Base-by-base conservation (phyloP, 345 rosid genomes). In the Salix arbutifolia region DNA sequence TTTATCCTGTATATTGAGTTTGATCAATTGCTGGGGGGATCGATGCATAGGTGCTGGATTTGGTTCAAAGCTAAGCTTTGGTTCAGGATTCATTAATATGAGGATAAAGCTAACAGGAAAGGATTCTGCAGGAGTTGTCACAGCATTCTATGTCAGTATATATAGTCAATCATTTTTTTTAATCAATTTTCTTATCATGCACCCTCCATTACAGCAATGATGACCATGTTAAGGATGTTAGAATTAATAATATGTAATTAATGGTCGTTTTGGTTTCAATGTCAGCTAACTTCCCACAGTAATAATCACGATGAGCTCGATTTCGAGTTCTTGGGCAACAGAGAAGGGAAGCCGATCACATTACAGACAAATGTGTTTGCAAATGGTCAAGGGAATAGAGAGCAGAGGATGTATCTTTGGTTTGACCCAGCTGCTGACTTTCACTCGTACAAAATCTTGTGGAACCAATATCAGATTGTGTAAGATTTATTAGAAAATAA, bases 381-480 rank as follows among this genome's bases (percentile, higher is more conserved):
- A 16, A 73, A 83, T 52, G 97, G 91, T 4, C 58, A 28, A 7
- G 98, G 97, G 40, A 28, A 78, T 37, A 84, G 91, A 78, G 97
- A 93, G 77, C 91, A 93, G 79, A 85, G 86, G 75, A 25, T 82
- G 58, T 28, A 25, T 30, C 90, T 88, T 48, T 94, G 92, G 98
- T 94, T 94, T 71, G 87, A 92, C 72, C 96, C 96, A 1, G 78
- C 84, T 0, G 77, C 84, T 6, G 86, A 86, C 46, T 92, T 85
- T 72, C 97, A 91, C 69, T 77, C 75, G 44, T 92, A 94, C 76
- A 46, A 69, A 13, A 73, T 92, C 73, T 92, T 94, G 28, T 94
- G 97, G 96, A 94, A 94, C 79, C 73, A 78, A 69, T 84, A 82
- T 74, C 98, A 92, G 48, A 86, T 91, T 66, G 91, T 89, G 98